Evolutionary conservation across 352 stramenopile species (phyloP), one percentile per base, ranked within the genome.

Genomic region (Phytophthora boehmeriae): DNA sequence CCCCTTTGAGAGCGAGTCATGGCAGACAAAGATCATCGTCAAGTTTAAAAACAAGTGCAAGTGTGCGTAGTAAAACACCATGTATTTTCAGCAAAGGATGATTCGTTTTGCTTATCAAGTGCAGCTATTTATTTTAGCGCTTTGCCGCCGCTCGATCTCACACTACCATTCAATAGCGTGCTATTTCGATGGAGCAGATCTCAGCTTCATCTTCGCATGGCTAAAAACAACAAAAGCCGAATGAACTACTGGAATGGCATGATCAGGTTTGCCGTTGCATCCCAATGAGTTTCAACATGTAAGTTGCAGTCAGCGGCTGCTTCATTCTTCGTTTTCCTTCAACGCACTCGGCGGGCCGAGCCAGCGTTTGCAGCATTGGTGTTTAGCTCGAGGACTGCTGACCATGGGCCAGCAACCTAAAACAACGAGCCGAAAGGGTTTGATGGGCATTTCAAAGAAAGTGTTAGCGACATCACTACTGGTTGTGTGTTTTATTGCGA

Each of bases 271-370:
- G 50, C 61, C 42, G 61, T 47, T 69, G 57, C 49, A 17, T 66
- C 63, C 27, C 63, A 71, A 30, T 54, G 54, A 52, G 61, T 65
- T 69, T 66, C 57, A 47, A 57, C 17, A n/a, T 39, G 36, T n/a
- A 41, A 38, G 11, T 56, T 59, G 54, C 54, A 32, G 25, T 48
- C 23, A 14, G 16, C 9, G 14, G 34, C 17, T 32, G 32, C 41
- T 34, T 68, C 64, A 72, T 72, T 72, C 64, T 60, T 59, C 34
- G 35, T 72, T 72, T 71, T 28, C 44, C 64, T 22, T 45, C 23
- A 43, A 36, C 51, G 49, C 62, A 46, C 59, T 54, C 41, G 48
- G 54, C 51, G 55, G 14, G 35, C 51, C 28, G 27, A 56, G 25
- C 32, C 3, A 47, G 28, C 28, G 51, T 54, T 51, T 51, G 36